Evolutionary conservation across 2,329 filamentous ascomycete genomes (phyloP).

Genomic region (Coniochaeta ligniaria): DNA sequence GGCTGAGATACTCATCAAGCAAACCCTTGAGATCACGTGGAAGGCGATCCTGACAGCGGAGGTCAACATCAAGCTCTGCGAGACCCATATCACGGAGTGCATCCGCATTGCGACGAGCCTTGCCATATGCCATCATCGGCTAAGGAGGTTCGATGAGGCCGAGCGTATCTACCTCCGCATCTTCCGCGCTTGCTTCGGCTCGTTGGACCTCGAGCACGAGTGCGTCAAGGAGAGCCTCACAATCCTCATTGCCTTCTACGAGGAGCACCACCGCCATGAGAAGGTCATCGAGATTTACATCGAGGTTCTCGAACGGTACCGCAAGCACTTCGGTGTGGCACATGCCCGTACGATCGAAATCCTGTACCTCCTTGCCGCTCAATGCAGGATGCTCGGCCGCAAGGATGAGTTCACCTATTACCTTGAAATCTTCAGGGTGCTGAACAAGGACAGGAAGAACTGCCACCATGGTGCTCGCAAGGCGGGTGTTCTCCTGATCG

Average conservation of each 20-base stretch:
- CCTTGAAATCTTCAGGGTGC: slow-evolving; percentile 25
- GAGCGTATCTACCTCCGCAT: slow-evolving; percentile 29
- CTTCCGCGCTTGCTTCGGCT: slow-evolving; percentile 24
- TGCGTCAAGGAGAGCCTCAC: slow-evolving; percentile 19
- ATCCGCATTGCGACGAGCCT: slow-evolving; percentile 24
- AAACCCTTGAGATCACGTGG: slow-evolving; percentile 30
- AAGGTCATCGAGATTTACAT: slow-evolving; percentile 27
- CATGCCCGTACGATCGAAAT: slow-evolving; percentile 27
- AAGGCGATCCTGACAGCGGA: slow-evolving; percentile 25
- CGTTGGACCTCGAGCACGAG: slow-evolving; percentile 21
- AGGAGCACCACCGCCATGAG: slow-evolving; percentile 28
- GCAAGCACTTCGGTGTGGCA: slow-evolving; percentile 15
- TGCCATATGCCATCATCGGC: slow-evolving; percentile 25
- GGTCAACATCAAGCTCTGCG: slow-evolving; percentile 18
- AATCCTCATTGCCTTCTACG: slow-evolving; percentile 24
- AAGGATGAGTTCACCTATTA: slow-evolving; percentile 27
- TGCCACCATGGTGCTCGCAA: slow-evolving; percentile 34
- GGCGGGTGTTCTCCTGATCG: slow-evolving; percentile 35
- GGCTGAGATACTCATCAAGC: slow-evolving; percentile 24
- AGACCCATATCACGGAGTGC: slow-evolving; percentile 23
- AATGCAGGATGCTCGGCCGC: slow-evolving; percentile 20
- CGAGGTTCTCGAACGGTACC: slow-evolving; percentile 25
- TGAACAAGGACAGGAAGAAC: slow-evolving; percentile 24
- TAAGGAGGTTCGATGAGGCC: slow-evolving; percentile 27
- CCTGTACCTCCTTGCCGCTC: slow-evolving; percentile 21